A percentile compares a stretch with the other conserved stretches of the same genome.
Evolutionary conservation across 305 asterid species (phyloP).

Genomic region (Caryopteris hybrid): DNA sequence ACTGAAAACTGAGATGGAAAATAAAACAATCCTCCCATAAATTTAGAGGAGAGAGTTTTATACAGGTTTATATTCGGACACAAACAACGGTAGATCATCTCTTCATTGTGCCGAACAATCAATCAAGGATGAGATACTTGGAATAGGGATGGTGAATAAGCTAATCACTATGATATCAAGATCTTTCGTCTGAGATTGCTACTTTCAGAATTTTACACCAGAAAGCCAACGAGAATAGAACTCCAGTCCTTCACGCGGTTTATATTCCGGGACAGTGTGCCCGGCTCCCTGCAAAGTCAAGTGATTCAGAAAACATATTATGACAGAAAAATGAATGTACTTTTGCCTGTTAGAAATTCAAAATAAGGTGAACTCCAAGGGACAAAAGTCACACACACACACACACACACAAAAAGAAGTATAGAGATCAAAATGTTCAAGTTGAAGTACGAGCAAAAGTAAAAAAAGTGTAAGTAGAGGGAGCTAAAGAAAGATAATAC

Average conservation of each 20-base stretch:
- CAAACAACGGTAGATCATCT: not conserved
- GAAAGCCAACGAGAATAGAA: conserved; percentile 69
- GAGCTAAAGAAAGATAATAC: too few species aligned
- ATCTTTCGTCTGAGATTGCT: not conserved
- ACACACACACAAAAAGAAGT: too few species aligned
- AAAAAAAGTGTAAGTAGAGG: too few species aligned
- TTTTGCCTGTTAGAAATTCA: not conserved
- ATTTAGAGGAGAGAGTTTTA: too few species aligned
- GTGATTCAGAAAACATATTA: not conserved
- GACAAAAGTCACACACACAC: too few species aligned
- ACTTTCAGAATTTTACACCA: conserved; percentile 40
- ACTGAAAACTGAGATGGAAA: too few species aligned
- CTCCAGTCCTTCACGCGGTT: conserved; percentile 68
- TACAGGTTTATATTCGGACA: too few species aligned
- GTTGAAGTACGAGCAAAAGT: too few species aligned
- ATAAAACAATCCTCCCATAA: too few species aligned
- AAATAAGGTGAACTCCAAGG: too few species aligned
- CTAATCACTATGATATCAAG: not conserved
- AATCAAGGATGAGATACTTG: not conserved
- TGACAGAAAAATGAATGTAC: not conserved
- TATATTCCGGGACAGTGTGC: conserved; percentile 84
- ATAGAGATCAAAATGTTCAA: too few species aligned
- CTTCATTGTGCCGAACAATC: not conserved
- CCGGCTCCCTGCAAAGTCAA: conserved; percentile 65
- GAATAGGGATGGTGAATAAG: too few species aligned